Percentiles rank a stretch among this genome's conserved stretches.
These are phyloP conservation scores for Magnaporthiopsis poae DNA, from an alignment of 2,329 filamentous ascomycete genomes.

Conservation along the genomic window DNA sequence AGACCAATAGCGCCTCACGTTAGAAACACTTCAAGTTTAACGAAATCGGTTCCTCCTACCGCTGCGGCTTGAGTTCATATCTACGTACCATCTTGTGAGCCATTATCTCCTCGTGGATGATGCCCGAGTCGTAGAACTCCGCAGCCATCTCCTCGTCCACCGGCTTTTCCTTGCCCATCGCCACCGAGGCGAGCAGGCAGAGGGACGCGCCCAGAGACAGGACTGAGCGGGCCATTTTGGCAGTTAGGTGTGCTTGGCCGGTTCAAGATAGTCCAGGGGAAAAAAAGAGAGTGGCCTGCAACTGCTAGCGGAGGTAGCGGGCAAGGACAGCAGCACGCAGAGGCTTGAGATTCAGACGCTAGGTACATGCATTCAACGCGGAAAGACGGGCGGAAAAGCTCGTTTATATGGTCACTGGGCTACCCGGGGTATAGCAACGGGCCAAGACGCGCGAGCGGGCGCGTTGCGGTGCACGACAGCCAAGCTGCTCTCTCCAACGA, in stretches of 20 bases:
- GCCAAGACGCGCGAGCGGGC: not conserved
- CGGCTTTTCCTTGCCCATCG: conserved; percentile 7
- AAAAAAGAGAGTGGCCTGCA: not conserved
- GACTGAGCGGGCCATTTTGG: conserved; percentile 2
- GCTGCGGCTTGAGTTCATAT: too few species aligned
- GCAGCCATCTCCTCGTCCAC: conserved; percentile 3
- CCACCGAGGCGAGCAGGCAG: conserved; percentile 4
- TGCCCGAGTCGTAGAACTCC: not conserved
- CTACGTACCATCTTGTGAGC: not conserved
- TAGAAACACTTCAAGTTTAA: not conserved
- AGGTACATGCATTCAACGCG: too few species aligned
- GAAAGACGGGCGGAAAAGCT: not conserved
- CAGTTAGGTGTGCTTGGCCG: not conserved
- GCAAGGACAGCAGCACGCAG: too few species aligned
- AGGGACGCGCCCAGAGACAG: conserved; percentile 3
- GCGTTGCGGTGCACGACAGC: not conserved
- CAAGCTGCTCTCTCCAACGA: not conserved
- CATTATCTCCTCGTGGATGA: conserved; percentile 1
- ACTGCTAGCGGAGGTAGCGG: not conserved
- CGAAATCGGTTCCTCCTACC: too few species aligned
- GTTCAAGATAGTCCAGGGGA: too few species aligned
- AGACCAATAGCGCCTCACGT: not conserved
- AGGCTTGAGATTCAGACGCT: too few species aligned
- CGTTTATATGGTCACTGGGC: not conserved
- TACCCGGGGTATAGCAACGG: not conserved